Percentiles rank a stretch among this genome's conserved stretches.
phyloP scores from a whole-genome alignment of 2,329 filamentous ascomycete species.

The Colletotrichum spaethianum region DNA sequence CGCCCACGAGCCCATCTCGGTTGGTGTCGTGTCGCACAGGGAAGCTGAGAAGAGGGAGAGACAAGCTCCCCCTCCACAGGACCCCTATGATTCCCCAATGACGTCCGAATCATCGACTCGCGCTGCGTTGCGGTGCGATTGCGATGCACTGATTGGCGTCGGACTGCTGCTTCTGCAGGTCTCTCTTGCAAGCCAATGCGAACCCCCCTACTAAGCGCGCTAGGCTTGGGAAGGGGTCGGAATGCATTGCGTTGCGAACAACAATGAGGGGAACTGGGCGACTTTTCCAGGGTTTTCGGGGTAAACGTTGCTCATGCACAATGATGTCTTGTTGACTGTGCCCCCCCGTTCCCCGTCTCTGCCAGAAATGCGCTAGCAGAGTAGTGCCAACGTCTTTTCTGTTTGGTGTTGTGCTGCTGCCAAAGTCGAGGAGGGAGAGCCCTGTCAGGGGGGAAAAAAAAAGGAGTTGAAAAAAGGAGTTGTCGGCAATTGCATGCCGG shows the following conservation, averaged over 20 bases:
- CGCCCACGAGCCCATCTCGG: not conserved
- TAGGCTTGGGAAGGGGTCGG: too few relatives aligned
- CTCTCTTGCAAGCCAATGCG: not conserved
- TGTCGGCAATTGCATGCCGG: not conserved
- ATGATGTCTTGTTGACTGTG: slow-evolving; percentile 24
- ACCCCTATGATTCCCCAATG: slow-evolving; percentile 37
- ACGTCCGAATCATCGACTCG: slow-evolving; percentile 29
- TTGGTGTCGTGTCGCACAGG: not conserved
- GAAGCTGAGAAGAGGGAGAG: too few relatives aligned
- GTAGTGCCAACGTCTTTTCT: not conserved
- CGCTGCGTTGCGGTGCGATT: not conserved
- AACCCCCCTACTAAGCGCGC: too few relatives aligned
- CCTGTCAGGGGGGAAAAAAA: too few relatives aligned
- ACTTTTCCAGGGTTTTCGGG: not conserved
- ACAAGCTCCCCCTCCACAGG: not conserved
- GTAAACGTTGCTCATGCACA: slow-evolving; percentile 12
- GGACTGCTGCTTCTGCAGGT: not conserved
- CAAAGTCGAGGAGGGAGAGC: not conserved
- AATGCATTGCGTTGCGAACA: not conserved
- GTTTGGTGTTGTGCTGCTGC: not conserved
- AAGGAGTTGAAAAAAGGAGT: not conserved
- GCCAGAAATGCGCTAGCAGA: not conserved
- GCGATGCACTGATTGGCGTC: not conserved
- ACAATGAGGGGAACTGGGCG: not conserved
- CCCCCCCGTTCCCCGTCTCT: not conserved